Percentiles rank a stretch among this genome's conserved stretches.
Conservation (phyloP, 116 monocot species). For the Iris pallida region DNA sequence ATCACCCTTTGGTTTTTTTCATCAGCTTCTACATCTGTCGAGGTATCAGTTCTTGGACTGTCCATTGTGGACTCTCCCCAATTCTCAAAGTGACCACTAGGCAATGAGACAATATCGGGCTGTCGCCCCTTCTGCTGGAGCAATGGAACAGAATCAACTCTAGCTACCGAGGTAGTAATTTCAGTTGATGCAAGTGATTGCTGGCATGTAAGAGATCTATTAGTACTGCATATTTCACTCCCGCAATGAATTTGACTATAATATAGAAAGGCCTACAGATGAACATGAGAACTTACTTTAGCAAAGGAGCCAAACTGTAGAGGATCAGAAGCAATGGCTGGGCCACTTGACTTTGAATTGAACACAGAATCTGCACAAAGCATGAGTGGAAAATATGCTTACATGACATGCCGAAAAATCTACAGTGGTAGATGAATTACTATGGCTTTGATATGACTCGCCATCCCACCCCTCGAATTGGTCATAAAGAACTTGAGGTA, state of each 20-base stretch:
- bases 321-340: constrained; percentile 31
- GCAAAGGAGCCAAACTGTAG: constrained; percentile 30
- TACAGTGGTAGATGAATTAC: too few relatives aligned
- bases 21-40: constrained; percentile 68
- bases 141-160: constrained; percentile 20
- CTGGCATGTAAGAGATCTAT: constrained; percentile 6
- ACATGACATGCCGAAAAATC: too few relatives aligned
- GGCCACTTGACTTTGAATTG: constrained; percentile 40
- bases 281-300: constrained; percentile 25
- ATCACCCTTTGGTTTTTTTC: constrained; percentile 61
- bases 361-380: constrained; percentile 36
- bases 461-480: too few relatives aligned
- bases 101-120: constrained; percentile 30
- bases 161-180: constrained; percentile 16
- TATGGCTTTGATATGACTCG: too few relatives aligned
- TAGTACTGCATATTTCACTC: not conserved
- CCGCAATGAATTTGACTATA: not conserved
- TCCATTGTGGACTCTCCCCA: constrained; percentile 76
- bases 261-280: not conserved
- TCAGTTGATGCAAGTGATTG: constrained; percentile 14
- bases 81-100: constrained; percentile 60
- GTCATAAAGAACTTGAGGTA: too few relatives aligned
- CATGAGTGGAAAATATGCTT: not conserved
- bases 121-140: constrained; percentile 37
- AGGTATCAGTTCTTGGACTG: constrained; percentile 83